Evolutionary conservation across 257 asterid species (phyloP), one percentile per base, ranked within the genome.

Genomic region (Nicotiana noctiflora): DNA sequence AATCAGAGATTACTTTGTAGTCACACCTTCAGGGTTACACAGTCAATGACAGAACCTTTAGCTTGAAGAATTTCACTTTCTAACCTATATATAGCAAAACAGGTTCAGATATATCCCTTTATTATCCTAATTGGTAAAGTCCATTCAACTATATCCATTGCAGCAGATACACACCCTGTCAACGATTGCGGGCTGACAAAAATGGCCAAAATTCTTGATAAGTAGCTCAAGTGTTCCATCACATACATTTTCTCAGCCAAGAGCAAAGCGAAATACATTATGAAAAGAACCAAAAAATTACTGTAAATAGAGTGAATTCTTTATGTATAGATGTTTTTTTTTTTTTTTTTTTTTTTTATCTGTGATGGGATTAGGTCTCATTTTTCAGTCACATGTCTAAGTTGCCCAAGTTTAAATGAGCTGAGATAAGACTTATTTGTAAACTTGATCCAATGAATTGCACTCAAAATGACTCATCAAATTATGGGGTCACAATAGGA

Each of bases 1-100:
- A 64, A 96, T 95, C 83, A 80, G 91, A 61, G 98, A 95, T 83
- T 93, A 93, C 75, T 93, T 95, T 85, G 77, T 87, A 62, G 85
- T 83, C 57, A 83, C 97, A 60, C 86, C 89, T 83, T 84, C 44
- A 81, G 46, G 64, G 49, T 6, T 53, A 64, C 44, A 18, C 34
- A 11, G 70, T 34, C 46, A 74, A 74, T 74, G 79, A 74, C 25
- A 49, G 18, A 51, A 25, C 15, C 61, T 70, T 21, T 3, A 74
- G 34, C 40, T 46, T 21, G 40, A 46, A 23, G 40, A 21, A 46
- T 72, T 13, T 46, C 21, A 37, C 15, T 23, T 74, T 31, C 49
- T 49, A 11, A 44, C 12, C 51, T 74, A 74, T 49, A 72, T 25
- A 13, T 15, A 49, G 44, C 23, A 14, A 74, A n/a, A 74, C 32